Evolutionary conservation across 306 rosid genomes (phyloP).

Genomic region (Acacia crassicarpa): DNA sequence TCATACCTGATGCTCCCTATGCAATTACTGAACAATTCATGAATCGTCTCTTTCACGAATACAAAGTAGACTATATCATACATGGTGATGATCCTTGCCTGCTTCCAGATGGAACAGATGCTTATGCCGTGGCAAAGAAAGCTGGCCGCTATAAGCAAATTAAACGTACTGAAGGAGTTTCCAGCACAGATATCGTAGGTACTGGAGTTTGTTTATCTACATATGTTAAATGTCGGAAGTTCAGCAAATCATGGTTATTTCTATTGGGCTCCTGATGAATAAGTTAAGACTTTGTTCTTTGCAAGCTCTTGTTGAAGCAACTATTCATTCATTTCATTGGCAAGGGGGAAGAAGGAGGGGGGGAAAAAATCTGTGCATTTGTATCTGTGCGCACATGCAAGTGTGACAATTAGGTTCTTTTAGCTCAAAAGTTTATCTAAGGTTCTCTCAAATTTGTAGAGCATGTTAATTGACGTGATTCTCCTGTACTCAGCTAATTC

Average conservation of each 20-base stretch:
- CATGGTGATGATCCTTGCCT: constrained; percentile 99
- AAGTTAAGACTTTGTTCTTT: background rate
- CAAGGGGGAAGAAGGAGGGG: background rate
- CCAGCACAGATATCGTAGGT: constrained; percentile 99
- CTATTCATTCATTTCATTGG: background rate
- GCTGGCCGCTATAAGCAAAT: constrained; percentile 99
- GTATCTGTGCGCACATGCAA: background rate
- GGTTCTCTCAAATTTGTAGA: constrained; percentile 4
- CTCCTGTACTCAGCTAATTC: background rate
- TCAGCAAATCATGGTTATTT: background rate
- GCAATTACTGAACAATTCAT: constrained; percentile 89
- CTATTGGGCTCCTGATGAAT: background rate
- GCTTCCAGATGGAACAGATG: constrained; percentile 99
- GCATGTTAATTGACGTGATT: constrained; percentile 4
- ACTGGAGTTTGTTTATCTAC: constrained; percentile 45
- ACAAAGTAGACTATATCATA: constrained; percentile 92
- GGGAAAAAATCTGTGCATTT: background rate
- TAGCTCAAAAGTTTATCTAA: background rate
- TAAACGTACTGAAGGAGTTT: constrained; percentile 98
- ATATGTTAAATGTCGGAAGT: constrained; percentile 17
- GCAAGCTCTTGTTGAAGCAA: constrained; percentile 10
- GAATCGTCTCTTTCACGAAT: constrained; percentile 87
- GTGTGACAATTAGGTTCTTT: constrained; percentile 11
- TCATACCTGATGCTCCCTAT: constrained; percentile 93
- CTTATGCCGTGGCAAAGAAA: constrained; percentile 93